Percentiles rank a stretch among this genome's conserved stretches.
Evolutionary conservation across 2,329 filamentous ascomycete genomes (phyloP).

Genomic region (Xylariaceae sp.): DNA sequence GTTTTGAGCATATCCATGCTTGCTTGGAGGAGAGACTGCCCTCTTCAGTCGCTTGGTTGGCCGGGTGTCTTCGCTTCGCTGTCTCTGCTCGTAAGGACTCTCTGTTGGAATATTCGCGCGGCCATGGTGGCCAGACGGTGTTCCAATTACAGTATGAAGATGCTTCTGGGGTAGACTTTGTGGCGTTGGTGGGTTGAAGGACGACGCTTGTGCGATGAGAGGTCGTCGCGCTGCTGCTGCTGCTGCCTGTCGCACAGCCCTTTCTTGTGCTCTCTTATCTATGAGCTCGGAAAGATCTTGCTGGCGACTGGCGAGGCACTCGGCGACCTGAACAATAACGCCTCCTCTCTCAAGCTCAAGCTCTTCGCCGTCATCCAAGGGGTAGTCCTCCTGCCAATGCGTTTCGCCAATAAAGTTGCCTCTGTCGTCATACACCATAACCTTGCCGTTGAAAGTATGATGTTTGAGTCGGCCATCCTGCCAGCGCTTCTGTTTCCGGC

Average conservation of each 20-base stretch:
- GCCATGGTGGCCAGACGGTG: slow-evolving; percentile 61
- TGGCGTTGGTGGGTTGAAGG: slow-evolving; percentile 24
- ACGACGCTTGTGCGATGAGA: slow-evolving; percentile 25
- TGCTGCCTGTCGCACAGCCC: slow-evolving; percentile 46
- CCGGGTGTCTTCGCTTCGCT: slow-evolving; percentile 30
- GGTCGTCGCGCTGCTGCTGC: slow-evolving; percentile 37
- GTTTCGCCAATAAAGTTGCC: slow-evolving; percentile 81
- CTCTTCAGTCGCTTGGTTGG: slow-evolving; percentile 42
- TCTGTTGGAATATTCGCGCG: slow-evolving; percentile 55
- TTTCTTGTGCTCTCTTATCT: slow-evolving; percentile 64
- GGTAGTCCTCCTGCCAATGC: slow-evolving; percentile 69
- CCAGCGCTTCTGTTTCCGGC: slow-evolving; percentile 87
- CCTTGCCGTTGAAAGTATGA: slow-evolving; percentile 84
- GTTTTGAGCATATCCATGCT: slow-evolving; percentile 49
- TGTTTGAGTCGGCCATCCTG: slow-evolving; percentile 87
- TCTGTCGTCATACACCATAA: slow-evolving; percentile 85
- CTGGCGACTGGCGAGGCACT: slow-evolving; percentile 67
- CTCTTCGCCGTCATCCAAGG: slow-evolving; percentile 80
- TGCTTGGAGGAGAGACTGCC: slow-evolving; percentile 40
- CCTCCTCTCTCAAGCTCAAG: slow-evolving; percentile 72
- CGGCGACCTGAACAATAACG: slow-evolving; percentile 76
- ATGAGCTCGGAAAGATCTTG: slow-evolving; percentile 77
- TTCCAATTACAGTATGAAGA: slow-evolving; percentile 62
- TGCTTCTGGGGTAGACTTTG: slow-evolving; percentile 43
- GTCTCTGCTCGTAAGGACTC: slow-evolving; percentile 65